Evolutionary conservation across 495 filamentous ascomycete species (phyloP).

Genomic region (Corynascus novoguineensis): DNA sequence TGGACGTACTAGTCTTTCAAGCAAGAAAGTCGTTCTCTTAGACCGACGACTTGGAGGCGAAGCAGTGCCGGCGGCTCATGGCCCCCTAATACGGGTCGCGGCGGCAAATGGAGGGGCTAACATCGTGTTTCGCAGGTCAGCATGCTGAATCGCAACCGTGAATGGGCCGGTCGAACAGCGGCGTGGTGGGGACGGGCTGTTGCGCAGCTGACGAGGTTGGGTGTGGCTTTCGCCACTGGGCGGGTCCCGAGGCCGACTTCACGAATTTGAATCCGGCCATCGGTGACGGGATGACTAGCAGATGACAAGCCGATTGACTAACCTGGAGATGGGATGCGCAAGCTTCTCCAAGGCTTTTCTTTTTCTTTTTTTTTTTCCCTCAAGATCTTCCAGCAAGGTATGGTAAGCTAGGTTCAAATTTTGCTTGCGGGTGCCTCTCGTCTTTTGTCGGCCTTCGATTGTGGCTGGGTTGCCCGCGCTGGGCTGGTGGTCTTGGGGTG

Average conservation of each 20-base stretch:
- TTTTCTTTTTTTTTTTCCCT: neutral
- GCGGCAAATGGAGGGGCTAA: conserved; percentile 24
- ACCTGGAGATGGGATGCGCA: neutral
- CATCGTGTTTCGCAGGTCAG: conserved; percentile 2
- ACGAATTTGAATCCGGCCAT: neutral
- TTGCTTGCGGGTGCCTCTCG: no score
- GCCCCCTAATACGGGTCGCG: conserved; percentile 24
- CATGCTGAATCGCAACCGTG: conserved; percentile 2
- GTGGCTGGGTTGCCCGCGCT: no score
- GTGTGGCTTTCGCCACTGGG: conserved; percentile 20
- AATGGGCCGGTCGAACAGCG: neutral
- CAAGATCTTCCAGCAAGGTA: no score
- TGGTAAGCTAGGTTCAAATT: no score
- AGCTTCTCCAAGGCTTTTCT: neutral
- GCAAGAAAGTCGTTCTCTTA: conserved; percentile 6
- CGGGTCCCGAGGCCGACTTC: conserved; percentile 14
- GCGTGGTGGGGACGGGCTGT: conserved; percentile 8
- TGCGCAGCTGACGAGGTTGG: conserved; percentile 17
- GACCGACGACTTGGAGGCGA: conserved; percentile 18
- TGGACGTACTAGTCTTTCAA: conserved; percentile 20
- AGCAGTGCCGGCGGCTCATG: conserved; percentile 27
- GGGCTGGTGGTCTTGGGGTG: no score
- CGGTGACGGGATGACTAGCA: neutral
- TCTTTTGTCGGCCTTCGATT: no score
- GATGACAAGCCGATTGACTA: neutral